Conservation (phyloP, 768 basidiomycete genomes). For the Sistotremastrum niveocremeum region DNA sequence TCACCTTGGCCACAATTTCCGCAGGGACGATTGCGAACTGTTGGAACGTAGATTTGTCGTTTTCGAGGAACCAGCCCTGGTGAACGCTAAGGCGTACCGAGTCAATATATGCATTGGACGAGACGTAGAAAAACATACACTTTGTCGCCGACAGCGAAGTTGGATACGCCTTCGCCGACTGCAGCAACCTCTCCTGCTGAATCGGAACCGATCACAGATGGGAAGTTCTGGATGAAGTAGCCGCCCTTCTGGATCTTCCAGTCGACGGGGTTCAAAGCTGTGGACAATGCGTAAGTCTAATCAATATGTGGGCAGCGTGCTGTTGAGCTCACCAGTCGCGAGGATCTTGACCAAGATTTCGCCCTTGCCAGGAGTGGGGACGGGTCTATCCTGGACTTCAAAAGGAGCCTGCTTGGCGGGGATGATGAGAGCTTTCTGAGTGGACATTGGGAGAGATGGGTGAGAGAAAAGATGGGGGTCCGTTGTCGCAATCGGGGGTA, state of each 20-base stretch:
- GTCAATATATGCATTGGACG: background rate
- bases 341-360: conserved; percentile 30
- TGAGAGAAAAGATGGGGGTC: no score
- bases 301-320: background rate
- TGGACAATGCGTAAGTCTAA: conserved; percentile 11
- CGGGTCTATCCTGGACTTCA: background rate
- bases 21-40: conserved; percentile 29
- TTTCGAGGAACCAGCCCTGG: conserved; percentile 23
- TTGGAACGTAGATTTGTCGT: conserved; percentile 25
- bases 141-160: conserved; percentile 36
- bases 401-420: no score
- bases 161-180: conserved; percentile 37
- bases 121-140: conserved; percentile 26
- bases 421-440: no score
- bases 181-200: conserved; percentile 37
- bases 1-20: conserved; percentile 28
- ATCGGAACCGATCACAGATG: conserved; percentile 34
- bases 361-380: conserved; percentile 24
- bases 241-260: conserved; percentile 34
- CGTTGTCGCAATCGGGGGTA: no score
- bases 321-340: conserved; percentile 10
- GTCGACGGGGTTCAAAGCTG: conserved; percentile 40
- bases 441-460: no score
- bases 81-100: conserved; percentile 12
- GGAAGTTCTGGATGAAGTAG: conserved; percentile 26